Evolutionary conservation across 148 eudicot genomes (phyloP), one percentile per base, ranked within the genome.

Genomic region (Chenopodium quinoa): DNA sequence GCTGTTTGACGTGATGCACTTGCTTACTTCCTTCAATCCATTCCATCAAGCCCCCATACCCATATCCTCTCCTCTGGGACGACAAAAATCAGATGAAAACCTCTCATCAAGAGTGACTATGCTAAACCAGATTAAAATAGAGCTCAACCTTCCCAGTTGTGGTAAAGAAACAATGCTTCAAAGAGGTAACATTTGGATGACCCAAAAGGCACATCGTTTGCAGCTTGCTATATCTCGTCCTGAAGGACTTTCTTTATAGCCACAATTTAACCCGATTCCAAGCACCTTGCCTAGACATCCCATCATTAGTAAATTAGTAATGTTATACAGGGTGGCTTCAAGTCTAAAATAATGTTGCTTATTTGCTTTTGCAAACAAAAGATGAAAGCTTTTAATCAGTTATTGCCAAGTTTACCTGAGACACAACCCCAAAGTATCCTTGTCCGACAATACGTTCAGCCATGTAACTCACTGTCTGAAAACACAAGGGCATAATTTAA

Each of bases 391-490:
- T 77, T 29, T 5, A 37, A 25, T 22, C 12, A 29, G 32, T 34
- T 19, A 25, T n/a, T 11, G 72, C 13, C 22, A 44, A 69, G 27
- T 25, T 65, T 75, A 93, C 97, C 94, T 93, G 96, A 81, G 91
- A 92, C 75, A 94, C 98, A 23, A 93, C 91, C 78, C 98, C 98
- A 75, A 94, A 94, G 1, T 97, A 94, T 79, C 98, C 95, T 48
- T 89, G 93, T 65, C 98, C 97, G 79, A 94, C 95, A n/a, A 87
- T 86, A 48, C 92, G 91, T 86, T 94, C 98, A 22, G 98, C 98
- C 98, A 92, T 94, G 54, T 93, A 94, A 86, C 97, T 94, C 27
- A 94, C 89, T 31, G 97, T 92, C 97, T 94, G 83, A 52, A 72
- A 64, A 80, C 68, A 70, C 0, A 31, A 75, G 54, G 31, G 16